Percentiles rank a stretch among this genome's conserved stretches.
Evolutionary conservation across 306 rosid species (phyloP).

Genomic region (Neltuma alba): DNA sequence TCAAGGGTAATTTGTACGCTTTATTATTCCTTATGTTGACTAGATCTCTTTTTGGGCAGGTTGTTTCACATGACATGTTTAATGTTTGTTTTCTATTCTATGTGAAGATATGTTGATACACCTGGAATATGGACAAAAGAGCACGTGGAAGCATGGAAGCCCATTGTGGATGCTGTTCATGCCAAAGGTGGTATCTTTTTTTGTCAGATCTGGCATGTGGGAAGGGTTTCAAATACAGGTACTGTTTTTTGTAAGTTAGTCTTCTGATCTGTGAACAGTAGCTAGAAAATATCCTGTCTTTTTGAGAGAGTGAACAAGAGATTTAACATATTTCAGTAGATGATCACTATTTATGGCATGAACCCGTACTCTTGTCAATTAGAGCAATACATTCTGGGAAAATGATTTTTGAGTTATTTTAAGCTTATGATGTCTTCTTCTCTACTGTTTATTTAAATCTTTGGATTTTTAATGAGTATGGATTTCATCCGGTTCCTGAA

Average conservation of each 20-base stretch:
- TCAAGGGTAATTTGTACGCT: conserved; percentile 44
- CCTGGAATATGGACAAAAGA: conserved; percentile 7
- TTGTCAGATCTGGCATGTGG: not conserved
- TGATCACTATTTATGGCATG: too few species aligned
- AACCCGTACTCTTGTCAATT: too few species aligned
- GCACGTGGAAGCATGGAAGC: not conserved
- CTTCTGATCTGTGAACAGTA: not conserved
- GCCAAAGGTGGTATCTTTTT: not conserved
- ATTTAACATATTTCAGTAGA: too few species aligned
- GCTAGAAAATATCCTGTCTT: too few species aligned
- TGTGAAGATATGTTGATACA: conserved; percentile 30
- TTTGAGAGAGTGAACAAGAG: too few species aligned
- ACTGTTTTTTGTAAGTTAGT: not conserved
- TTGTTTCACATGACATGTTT: not conserved
- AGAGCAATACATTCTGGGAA: not conserved
- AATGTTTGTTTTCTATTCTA: not conserved
- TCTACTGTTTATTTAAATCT: not conserved
- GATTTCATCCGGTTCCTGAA: not conserved
- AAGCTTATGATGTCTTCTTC: too few species aligned
- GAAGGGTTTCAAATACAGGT: conserved; percentile 9
- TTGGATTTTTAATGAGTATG: not conserved
- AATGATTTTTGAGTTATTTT: not conserved
- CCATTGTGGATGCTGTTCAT: conserved; percentile 3
- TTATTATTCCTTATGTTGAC: not conserved
- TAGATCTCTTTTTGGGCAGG: not conserved